A percentile compares a stretch with the other conserved stretches of the same genome.
Evolutionary conservation across 441 rosid genomes (phyloP).

Genomic region (Populus trichocarpa): DNA sequence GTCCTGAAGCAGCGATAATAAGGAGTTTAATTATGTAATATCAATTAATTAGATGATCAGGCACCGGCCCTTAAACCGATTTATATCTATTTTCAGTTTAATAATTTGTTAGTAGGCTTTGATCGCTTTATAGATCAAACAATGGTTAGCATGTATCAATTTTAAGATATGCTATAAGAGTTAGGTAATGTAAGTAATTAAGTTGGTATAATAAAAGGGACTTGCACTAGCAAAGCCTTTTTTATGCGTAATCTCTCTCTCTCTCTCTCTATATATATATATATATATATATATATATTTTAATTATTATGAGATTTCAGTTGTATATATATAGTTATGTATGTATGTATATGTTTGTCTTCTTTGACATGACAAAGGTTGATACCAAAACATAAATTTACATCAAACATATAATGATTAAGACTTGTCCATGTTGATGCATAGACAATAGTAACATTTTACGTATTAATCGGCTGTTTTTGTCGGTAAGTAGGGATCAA

Average conservation of each 20-base stretch:
- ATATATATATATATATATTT: neutral
- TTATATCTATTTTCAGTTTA: neutral
- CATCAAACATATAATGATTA: neutral
- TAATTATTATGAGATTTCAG: neutral
- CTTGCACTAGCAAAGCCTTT: constrained; percentile 35
- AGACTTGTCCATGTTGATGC: neutral
- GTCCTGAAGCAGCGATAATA: constrained; percentile 86
- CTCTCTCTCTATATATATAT: neutral
- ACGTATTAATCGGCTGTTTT: constrained; percentile 7
- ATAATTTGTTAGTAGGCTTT: constrained; percentile 15
- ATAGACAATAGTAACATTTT: neutral
- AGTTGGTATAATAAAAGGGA: constrained; percentile 32
- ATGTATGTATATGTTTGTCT: too few relatives aligned
- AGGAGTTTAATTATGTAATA: constrained; percentile 71
- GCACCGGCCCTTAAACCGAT: neutral
- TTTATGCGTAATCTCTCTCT: neutral
- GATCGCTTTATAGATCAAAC: constrained; percentile 31
- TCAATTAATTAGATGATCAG: neutral
- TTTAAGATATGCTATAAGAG: constrained; percentile 12
- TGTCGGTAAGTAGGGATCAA: constrained; percentile 50
- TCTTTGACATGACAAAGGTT: neutral
- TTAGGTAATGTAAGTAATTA: constrained; percentile 19
- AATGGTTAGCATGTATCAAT: neutral
- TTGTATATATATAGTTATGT: too few relatives aligned
- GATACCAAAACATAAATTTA: neutral